These are phyloP conservation scores for Lanzia echinophila DNA, from an alignment of 2,329 filamentous ascomycete genomes.

Conservation along the genomic window DNA sequence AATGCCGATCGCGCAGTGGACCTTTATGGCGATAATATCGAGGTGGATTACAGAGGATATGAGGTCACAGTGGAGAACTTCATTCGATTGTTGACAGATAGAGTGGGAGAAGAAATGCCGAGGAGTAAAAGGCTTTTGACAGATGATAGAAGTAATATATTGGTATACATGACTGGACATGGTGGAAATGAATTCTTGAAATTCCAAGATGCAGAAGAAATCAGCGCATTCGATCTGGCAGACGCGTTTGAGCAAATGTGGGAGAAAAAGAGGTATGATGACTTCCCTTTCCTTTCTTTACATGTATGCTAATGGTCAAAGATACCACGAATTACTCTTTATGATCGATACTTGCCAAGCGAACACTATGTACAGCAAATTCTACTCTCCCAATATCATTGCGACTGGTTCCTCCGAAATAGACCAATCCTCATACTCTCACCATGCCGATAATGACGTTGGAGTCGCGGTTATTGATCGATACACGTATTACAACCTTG, in stretches of 20 bases:
- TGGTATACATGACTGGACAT: conserved; percentile 99
- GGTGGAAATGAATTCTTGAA: conserved; percentile 97
- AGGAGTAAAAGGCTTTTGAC: conserved; percentile 89
- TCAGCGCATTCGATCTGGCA: conserved; percentile 89
- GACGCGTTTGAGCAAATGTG: conserved; percentile 99
- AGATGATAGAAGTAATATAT: conserved; percentile 90
- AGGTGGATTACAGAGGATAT: conserved; percentile 96
- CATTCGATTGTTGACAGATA: conserved; percentile 88
- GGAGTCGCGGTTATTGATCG: conserved; percentile 97
- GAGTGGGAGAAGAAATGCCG: conserved; percentile 90
- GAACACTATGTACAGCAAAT: conserved; percentile 98
- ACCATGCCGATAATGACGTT: conserved; percentile 96
- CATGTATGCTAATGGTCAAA: conserved; percentile 27
- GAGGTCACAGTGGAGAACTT: conserved; percentile 99
- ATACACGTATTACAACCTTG: conserved; percentile 97
- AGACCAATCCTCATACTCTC: conserved; percentile 93
- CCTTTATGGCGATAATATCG: conserved; percentile 96
- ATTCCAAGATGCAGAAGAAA: conserved; percentile 97
- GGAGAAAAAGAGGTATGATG: conserved; percentile 81
- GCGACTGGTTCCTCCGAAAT: conserved; percentile 95
- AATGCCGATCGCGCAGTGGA: conserved; percentile 94
- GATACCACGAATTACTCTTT: conserved; percentile 95
- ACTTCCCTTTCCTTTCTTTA: not conserved
- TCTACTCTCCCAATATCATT: conserved; percentile 97
- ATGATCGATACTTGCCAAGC: conserved; percentile 99